These are phyloP conservation scores for Smithsoniella earleae DNA, from an alignment of 163 green algal species.

Conservation along the genomic window DNA sequence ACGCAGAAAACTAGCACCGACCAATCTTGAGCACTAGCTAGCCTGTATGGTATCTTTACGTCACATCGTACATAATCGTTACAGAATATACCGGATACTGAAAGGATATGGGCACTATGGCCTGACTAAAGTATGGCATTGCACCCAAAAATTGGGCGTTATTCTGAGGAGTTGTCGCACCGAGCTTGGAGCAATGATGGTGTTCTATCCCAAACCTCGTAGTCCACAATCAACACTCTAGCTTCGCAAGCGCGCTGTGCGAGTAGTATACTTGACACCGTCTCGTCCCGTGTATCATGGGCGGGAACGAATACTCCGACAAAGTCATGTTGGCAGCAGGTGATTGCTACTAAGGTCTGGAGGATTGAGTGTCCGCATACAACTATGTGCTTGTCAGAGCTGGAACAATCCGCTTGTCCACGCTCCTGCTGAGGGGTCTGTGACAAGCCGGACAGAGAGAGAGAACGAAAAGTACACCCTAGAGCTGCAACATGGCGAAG, in stretches of 20 bases:
- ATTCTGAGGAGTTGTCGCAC: background rate
- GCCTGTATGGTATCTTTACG: background rate
- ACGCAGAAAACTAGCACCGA: background rate
- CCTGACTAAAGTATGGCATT: background rate
- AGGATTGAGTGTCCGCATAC: background rate
- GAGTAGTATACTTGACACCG: background rate
- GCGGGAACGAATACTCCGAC: background rate
- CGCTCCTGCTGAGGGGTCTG: too few species aligned
- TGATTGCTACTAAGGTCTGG: background rate
- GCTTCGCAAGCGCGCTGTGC: background rate
- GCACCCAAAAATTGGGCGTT: background rate
- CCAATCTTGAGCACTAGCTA: constrained; percentile 14
- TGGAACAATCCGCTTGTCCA: too few species aligned
- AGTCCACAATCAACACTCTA: background rate
- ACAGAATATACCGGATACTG: background rate
- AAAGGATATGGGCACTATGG: background rate
- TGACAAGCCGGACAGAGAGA: too few species aligned
- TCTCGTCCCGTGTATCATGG: background rate
- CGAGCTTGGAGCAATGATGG: background rate
- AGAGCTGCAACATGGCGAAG: too few species aligned
- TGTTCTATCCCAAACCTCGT: background rate
- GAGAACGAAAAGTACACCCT: too few species aligned
- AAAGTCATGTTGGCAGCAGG: background rate
- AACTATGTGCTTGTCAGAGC: too few species aligned
- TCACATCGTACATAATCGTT: background rate